Conservation (phyloP, 2,329 filamentous ascomycete species). For the Huntiella bhutanensis region DNA sequence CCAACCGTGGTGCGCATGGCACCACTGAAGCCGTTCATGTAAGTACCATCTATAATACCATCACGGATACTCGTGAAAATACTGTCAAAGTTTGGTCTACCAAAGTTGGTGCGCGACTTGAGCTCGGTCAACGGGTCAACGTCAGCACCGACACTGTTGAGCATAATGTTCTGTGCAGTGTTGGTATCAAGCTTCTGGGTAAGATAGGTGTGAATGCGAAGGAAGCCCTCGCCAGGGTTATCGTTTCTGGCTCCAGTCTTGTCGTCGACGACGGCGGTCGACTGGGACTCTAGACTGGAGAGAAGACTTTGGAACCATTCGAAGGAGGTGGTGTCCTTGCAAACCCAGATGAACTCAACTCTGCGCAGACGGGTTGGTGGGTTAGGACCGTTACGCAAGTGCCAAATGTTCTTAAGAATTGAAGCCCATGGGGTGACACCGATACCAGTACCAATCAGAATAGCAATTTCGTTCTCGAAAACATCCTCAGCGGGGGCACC, state of each 20-base stretch:
- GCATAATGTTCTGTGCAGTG: constrained; percentile 71
- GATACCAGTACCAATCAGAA: constrained; percentile 61
- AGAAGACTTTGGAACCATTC: constrained; percentile 86
- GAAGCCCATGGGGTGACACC: constrained; percentile 60
- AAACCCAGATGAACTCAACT: constrained; percentile 89
- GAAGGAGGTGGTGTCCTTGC: constrained; percentile 71
- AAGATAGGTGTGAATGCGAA: constrained; percentile 80
- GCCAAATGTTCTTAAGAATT: constrained; percentile 81
- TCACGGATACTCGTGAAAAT: constrained; percentile 62
- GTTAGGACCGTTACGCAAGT: constrained; percentile 62
- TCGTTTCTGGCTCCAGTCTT: constrained; percentile 36
- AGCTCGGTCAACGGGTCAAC: constrained; percentile 71
- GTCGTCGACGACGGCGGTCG: constrained; percentile 27
- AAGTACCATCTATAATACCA: constrained; percentile 57
- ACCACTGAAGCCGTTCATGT: constrained; percentile 54
- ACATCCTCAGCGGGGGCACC: constrained; percentile 86
- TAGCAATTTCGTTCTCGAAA: constrained; percentile 63
- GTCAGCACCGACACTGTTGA: constrained; percentile 69
- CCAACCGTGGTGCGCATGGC: constrained; percentile 42
- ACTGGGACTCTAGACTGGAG: constrained; percentile 63
- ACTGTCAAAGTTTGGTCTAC: constrained; percentile 62
- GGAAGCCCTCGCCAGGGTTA: constrained; percentile 46
- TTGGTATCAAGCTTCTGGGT: constrained; percentile 70
- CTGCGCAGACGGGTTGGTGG: constrained; percentile 61
- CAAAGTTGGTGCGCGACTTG: constrained; percentile 66